phyloP scores from a whole-genome alignment of 2,329 filamentous ascomycete genomes.

The Neonectria sp. region DNA sequence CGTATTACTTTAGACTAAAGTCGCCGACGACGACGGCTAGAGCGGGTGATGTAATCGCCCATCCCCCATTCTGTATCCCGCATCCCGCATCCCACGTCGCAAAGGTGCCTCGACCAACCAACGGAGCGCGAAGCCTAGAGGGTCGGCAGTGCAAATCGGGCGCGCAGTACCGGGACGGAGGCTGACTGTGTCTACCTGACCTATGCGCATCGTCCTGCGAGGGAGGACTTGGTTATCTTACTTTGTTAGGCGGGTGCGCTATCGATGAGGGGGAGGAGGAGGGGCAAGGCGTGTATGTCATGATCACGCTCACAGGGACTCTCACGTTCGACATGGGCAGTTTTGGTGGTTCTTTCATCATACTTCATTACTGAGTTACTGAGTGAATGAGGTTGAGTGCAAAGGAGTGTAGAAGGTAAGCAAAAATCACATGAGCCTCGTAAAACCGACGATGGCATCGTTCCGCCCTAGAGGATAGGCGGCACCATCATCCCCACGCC shows the following conservation, averaged over 20 bases:
- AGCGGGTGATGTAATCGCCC: slow-evolving; percentile 29
- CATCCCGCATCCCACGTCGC: background rate
- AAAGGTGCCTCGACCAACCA: background rate
- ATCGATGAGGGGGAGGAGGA: slow-evolving; percentile 8
- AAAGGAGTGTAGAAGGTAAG: background rate
- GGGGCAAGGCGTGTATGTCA: slow-evolving; percentile 10
- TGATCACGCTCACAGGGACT: background rate
- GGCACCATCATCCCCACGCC: background rate
- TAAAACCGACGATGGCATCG: slow-evolving; percentile 1
- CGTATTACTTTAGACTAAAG: slow-evolving; percentile 16
- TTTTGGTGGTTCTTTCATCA: slow-evolving; percentile 2
- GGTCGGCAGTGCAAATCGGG: background rate
- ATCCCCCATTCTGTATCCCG: background rate
- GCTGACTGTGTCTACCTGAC: slow-evolving; percentile 4
- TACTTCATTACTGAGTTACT: background rate
- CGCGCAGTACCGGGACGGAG: background rate
- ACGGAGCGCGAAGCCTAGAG: no score
- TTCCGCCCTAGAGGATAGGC: background rate
- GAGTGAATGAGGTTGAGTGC: background rate
- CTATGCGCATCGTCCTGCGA: background rate
- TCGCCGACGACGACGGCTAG: slow-evolving; percentile 23
- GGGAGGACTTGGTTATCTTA: slow-evolving; percentile 21
- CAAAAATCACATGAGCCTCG: background rate
- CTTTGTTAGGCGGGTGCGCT: slow-evolving; percentile 14
- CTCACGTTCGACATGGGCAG: background rate